Percentiles rank a stretch among this genome's conserved stretches.
Conservation (phyloP, 164 flowering plant genomes). For the Cinnamomum chago region DNA sequence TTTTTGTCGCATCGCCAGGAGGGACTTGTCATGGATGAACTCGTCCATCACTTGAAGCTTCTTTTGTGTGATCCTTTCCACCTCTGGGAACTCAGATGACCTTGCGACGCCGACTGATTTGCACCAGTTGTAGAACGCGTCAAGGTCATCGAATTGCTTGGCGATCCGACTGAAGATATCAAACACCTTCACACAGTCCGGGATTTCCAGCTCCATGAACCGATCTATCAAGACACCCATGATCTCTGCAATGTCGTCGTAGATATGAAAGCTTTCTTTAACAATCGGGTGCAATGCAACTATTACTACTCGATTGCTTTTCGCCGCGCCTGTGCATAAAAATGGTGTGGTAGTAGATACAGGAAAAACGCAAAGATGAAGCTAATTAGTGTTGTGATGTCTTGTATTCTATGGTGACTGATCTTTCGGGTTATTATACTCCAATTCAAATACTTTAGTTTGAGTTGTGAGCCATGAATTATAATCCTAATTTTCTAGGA, state of each 20-base stretch:
- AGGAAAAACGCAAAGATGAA: too few species aligned
- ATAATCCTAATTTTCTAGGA: too few species aligned
- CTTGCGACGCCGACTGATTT: slow-evolving; percentile 32
- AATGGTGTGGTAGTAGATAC: too few species aligned
- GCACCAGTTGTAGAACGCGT: slow-evolving; percentile 38
- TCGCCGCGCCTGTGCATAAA: slow-evolving; percentile 46
- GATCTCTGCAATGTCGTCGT: slow-evolving; percentile 63
- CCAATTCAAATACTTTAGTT: too few species aligned
- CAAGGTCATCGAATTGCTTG: slow-evolving; percentile 78
- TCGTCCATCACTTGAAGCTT: slow-evolving; percentile 51
- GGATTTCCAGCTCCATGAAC: slow-evolving; percentile 66
- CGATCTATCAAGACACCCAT: slow-evolving; percentile 62
- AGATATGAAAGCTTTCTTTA: slow-evolving; percentile 74
- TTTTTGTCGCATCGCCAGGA: slow-evolving; percentile 2
- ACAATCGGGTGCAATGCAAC: slow-evolving; percentile 62
- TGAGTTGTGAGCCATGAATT: too few species aligned
- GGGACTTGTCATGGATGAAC: slow-evolving; percentile 33
- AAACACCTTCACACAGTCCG: slow-evolving; percentile 59
- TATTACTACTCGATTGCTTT: slow-evolving; percentile 50
- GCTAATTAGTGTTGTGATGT: too few species aligned
- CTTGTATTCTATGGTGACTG: too few species aligned
- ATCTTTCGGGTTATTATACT: too few species aligned
- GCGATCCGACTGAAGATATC: slow-evolving; percentile 59
- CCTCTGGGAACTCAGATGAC: slow-evolving; percentile 46
- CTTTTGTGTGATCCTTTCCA: slow-evolving; percentile 37